A percentile compares a stretch with the other conserved stretches of the same genome.
These are phyloP conservation scores for Psidium friedrichsthalianum DNA, from an alignment of 345 rosid species.

Conservation along the genomic window DNA sequence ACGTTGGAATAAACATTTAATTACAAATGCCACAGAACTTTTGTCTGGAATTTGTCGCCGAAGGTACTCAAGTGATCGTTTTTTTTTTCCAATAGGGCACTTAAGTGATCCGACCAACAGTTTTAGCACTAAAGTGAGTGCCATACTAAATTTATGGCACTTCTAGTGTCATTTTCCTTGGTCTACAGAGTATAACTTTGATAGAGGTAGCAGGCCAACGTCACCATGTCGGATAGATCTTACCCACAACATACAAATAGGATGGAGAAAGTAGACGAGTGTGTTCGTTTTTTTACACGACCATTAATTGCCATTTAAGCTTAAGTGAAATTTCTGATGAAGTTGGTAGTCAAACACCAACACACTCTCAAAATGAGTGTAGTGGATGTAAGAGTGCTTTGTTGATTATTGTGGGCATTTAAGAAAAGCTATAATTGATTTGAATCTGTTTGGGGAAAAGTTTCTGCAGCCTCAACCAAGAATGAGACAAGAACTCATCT, in stretches of 20 bases:
- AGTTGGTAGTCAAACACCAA: background rate
- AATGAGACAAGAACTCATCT: background rate
- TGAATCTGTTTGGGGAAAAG: background rate
- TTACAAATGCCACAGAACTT: no score
- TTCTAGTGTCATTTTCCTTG: background rate
- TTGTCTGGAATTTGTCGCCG: no score
- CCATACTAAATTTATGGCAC: no score
- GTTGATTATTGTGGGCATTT: background rate
- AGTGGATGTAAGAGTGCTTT: background rate
- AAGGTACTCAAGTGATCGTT: no score
- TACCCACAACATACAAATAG: background rate
- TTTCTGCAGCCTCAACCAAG: background rate
- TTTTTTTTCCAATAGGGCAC: no score
- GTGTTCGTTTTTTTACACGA: background rate
- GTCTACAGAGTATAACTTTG: background rate
- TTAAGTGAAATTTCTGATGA: background rate
- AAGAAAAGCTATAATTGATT: background rate
- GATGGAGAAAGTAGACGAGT: background rate
- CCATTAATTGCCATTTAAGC: background rate
- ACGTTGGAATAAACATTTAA: no score
- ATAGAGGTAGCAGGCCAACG: background rate
- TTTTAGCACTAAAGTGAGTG: no score
- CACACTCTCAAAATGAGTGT: background rate
- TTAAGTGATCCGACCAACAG: no score
- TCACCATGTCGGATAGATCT: background rate